A percentile compares a stretch with the other conserved stretches of the same genome.
These are phyloP conservation scores for Breynia disticha DNA, from an alignment of 441 rosid species.

Conservation along the genomic window DNA sequence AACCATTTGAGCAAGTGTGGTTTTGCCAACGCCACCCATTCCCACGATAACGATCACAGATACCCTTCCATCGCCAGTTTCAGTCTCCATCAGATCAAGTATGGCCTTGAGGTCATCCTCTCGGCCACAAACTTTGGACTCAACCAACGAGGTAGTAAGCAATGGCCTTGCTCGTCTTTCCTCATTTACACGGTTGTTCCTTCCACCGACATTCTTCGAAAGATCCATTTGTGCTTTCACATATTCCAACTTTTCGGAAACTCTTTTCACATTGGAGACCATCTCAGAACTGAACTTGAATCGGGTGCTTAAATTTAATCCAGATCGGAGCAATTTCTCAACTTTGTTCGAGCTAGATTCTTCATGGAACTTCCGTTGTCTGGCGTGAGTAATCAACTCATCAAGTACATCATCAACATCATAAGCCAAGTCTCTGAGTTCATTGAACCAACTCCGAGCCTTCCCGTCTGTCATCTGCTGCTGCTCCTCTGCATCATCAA, in stretches of 20 bases:
- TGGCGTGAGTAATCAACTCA: background rate
- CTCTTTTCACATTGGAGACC: background rate
- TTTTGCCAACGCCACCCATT: conserved; percentile 14
- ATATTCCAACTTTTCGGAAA: background rate
- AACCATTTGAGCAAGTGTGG: conserved; percentile 4
- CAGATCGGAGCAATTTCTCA: background rate
- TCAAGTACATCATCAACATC: background rate
- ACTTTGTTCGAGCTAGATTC: background rate
- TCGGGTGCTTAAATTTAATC: background rate
- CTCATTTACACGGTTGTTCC: background rate
- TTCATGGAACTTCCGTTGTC: background rate
- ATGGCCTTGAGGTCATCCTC: background rate
- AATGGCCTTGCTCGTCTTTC: too few relatives aligned
- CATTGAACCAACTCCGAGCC: background rate
- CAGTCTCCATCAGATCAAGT: background rate
- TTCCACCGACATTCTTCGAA: background rate
- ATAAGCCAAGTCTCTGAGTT: background rate
- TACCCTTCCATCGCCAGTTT: background rate
- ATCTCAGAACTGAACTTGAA: background rate
- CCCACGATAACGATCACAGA: conserved; percentile 2
- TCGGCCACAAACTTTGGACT: conserved; percentile 7
- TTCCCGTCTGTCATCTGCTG: background rate
- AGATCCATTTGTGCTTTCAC: background rate
- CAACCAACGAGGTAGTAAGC: conserved; percentile 4
- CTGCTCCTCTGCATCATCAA: conserved; percentile 10